Evolutionary conservation across 108 stramenopile species (phyloP), one percentile per base, ranked within the genome.

Genomic region (Stephanodiscus triporus): DNA sequence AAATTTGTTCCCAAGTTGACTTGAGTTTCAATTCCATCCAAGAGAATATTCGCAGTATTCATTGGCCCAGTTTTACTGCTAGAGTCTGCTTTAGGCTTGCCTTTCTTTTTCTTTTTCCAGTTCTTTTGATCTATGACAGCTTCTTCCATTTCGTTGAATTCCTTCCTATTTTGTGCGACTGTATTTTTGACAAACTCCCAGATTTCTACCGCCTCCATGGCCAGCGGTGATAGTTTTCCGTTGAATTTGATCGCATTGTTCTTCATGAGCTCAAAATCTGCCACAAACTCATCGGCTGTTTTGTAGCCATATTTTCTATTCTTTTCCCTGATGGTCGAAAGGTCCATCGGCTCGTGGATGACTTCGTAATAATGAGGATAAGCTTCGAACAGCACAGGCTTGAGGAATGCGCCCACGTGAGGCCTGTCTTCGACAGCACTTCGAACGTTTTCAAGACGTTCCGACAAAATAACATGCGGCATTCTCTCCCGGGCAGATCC

Each of bases 221-320:
- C 88, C 43, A 95, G 82, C 22, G 63, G 50, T 38, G 63, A 63
- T 8, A 53, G 80, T 48, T 72, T 77, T 14, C 89, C 89, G 54
- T 95, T 95, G 80, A 95, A 95, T 70, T 91, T 93, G 61, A 87
- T 70, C 6, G 94, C 91, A 70, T 95, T 95, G 30, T 65, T 80
- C 59, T 87, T 95, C 91, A 95, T 91, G 54, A 93, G 69, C 22
- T 89, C 86, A 81, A 95, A 92, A 57, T 95, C 94, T 19, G 69
- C 70, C 23, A 95, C 47, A 60, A 95, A 86, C 2, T 79, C 65
- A 60, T 87, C 82, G 9, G 88, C 85, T 17, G 87, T 87, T 48
- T 88, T 84, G 73, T 95, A 95, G 56, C 88, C 85, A 69, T 91
- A 95, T 19, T 87, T 91, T 43, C 86, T 77, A 69, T 88, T 92